phyloP scores from a whole-genome alignment of 352 stramenopile genomes.

The Globisporangium radiosum region DNA sequence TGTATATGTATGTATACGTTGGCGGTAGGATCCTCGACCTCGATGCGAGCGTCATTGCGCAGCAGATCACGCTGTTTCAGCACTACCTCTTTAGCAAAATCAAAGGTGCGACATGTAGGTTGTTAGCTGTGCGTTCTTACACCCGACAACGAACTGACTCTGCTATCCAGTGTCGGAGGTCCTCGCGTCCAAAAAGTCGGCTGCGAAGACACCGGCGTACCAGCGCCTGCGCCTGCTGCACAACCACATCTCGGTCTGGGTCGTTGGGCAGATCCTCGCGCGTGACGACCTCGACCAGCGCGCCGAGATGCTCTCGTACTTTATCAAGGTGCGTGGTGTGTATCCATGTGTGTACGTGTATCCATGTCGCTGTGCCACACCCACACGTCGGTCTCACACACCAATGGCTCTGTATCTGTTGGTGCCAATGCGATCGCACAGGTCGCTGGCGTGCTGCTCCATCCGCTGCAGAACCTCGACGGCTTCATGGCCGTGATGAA shows the following conservation, averaged over 20 bases:
- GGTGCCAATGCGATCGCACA: slow-evolving; percentile 7
- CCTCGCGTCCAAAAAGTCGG: slow-evolving; percentile 64
- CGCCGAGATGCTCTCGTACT: slow-evolving; percentile 75
- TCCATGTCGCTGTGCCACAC: too few relatives aligned
- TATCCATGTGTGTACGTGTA: not conserved
- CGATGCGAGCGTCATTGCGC: slow-evolving; percentile 67
- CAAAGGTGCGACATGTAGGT: slow-evolving; percentile 35
- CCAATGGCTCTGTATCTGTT: not conserved
- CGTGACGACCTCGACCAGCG: slow-evolving; percentile 75
- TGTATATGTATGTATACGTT: too few relatives aligned
- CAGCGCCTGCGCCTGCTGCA: slow-evolving; percentile 77
- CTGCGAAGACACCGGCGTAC: slow-evolving; percentile 74
- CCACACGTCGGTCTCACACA: not conserved
- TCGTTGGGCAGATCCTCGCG: slow-evolving; percentile 75
- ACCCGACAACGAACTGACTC: not conserved
- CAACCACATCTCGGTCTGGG: slow-evolving; percentile 84
- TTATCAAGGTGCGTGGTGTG: slow-evolving; percentile 51
- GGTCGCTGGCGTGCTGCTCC: slow-evolving; percentile 67
- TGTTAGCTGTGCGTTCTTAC: not conserved
- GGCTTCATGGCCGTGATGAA: slow-evolving; percentile 90
- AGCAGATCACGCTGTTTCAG: slow-evolving; percentile 83
- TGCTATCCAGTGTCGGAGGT: slow-evolving; percentile 59
- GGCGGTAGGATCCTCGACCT: slow-evolving; percentile 60
- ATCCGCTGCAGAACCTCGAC: slow-evolving; percentile 80
- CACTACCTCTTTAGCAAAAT: slow-evolving; percentile 88